Evolutionary conservation across 768 basidiomycete species (phyloP), one percentile per base, ranked within the genome.

Genomic region (Gautieria morchelliformis): DNA sequence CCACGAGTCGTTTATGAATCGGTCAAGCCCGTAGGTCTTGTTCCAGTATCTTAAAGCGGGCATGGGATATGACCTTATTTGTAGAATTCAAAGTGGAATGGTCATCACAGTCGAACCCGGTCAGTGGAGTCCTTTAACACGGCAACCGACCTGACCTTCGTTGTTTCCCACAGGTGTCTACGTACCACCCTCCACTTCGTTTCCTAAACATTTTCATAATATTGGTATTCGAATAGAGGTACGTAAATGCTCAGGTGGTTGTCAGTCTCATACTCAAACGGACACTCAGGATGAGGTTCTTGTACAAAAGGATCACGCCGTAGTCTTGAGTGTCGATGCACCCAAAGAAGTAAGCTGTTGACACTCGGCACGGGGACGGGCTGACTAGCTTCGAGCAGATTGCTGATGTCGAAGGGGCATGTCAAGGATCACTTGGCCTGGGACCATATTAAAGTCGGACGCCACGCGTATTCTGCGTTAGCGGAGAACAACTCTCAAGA

Each of bases 221-320:
- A 79, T 96, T 30, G 93, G 90, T 7, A 85, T 98, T 59, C 83
- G 95, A 47, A 92, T 99, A 64, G 95, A 95, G 78, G 89, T 85
- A 57, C 41, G 66, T 64, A 15, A 61, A 59, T 32, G 22, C 46
- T 17, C 49, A 15, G 49, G 51, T 41, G 50, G 9, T 30, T 45
- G 56, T 57, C 52, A 44, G 58, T 27, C 46, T 58, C 42, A 65
- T n/a, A 50, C 37, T 60, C 39, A 5, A 33, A 24, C 58, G 77
- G 51, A 12, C n/a, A 19, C 9, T 1, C 48, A 75, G 82, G 89
- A 93, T 60, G 88, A 90, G 62, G 81, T 93, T 1, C 71, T 90
- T 8, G 75, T 90, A 2, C 80, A 83, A 6, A 73, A 80, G 60
- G 69, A 82, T 37, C 71, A 87, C 56, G 79, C 84, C 0, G 68